Evolutionary conservation across 225 moss, liverwort and hornwort species (phyloP).

Genomic region (Polytrichum commune): DNA sequence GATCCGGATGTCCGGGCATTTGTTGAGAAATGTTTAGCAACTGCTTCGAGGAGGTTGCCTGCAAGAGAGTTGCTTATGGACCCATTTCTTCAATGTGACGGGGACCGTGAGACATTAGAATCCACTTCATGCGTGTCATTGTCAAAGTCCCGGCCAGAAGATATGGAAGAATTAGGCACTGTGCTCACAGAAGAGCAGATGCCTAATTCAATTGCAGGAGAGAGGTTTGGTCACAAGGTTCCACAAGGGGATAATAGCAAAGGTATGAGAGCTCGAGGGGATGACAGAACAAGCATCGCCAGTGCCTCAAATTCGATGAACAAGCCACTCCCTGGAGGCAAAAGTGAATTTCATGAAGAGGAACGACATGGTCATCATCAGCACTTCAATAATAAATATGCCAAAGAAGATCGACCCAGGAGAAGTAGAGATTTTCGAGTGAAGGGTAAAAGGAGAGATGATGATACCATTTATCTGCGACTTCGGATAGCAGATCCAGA

Average conservation of each 20-base stretch:
- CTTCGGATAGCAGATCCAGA: constrained; percentile 64
- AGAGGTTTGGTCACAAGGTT: constrained; percentile 5
- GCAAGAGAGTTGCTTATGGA: constrained; percentile 68
- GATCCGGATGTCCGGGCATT: constrained; percentile 57
- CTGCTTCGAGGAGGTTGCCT: constrained; percentile 54
- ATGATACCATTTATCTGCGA: constrained; percentile 55
- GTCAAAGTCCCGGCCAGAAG: constrained; percentile 10
- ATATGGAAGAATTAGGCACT: constrained; percentile 10
- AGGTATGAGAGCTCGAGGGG: background rate
- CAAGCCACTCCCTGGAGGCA: background rate
- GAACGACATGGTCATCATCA: constrained; percentile 1
- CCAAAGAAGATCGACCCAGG: constrained; percentile 33
- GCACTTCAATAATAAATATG: constrained; percentile 1
- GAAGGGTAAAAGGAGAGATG: constrained; percentile 67
- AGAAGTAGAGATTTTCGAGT: constrained; percentile 56
- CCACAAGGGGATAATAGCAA: background rate
- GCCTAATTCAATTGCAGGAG: constrained; percentile 9
- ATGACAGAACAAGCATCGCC: constrained; percentile 1
- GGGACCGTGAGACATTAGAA: constrained; percentile 24
- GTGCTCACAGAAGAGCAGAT: constrained; percentile 9
- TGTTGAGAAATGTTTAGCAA: constrained; percentile 63
- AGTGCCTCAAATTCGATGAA: constrained; percentile 9
- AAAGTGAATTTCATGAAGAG: constrained; percentile 5
- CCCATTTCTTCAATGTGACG: constrained; percentile 56
- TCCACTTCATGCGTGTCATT: constrained; percentile 9